Base-by-base conservation (phyloP, 257 asterid genomes). In the Solanum peruvianum region DNA sequence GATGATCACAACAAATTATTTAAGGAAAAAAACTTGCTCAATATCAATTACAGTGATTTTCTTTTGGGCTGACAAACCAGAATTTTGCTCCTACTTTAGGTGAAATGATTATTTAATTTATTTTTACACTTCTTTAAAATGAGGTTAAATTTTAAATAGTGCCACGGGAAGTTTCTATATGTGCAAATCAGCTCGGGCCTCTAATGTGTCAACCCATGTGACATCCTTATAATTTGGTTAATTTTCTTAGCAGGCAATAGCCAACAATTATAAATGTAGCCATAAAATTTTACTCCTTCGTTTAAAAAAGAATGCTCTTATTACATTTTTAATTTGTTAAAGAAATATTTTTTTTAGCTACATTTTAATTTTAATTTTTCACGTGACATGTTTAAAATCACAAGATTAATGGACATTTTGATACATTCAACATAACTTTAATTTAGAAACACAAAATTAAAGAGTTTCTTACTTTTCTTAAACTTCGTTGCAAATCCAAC, bases 171-270 rank as follows among this genome's bases (percentile, higher is more conserved):
- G 31, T 11, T 73, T 2, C 5, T 21, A 37, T 73, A 5, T 35
- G 81, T 73, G 81, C 49, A 73, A 73, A 73, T 73, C 6, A 73
- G 31, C 52, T 73, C 82, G 31, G n/a, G 10, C 31, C 44, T 75
- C 33, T 41, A 15, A 78, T 7, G 64, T 15, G 16, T 77, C 47
- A 72, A 47, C 18, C 80, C 80, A 72, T 35, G 10, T 15, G 64
- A 78, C 64, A 9, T 77, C 64, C 84, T 25, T 15, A 0, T 44
- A n/a, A 42, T 27, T 47, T 29, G 42, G 67, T 41, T 10, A 80
- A 5, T n/a, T 42, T 23, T 75, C 31, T 41, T 5, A 11, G 39
- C n/a, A 12, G 58, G 58, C 31, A 42, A 11, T 41, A 6, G n/a
- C 12, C 56, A 42, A 39, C 8, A 41, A 12, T n/a, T 23, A 42